Conservation (phyloP, 768 basidiomycete species). For the Tulasnella sp. region DNA sequence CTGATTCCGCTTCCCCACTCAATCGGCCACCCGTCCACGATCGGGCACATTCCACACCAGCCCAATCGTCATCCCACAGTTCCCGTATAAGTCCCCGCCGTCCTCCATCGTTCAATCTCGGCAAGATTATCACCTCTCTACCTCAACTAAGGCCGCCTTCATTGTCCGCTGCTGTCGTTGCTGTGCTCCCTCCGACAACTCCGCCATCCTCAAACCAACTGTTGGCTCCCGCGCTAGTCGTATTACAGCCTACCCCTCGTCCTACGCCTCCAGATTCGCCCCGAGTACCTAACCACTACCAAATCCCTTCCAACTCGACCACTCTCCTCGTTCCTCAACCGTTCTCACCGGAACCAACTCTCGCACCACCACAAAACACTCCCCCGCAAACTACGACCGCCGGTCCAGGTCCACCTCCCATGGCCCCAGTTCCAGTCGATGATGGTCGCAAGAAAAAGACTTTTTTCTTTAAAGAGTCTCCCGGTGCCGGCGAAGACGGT, state of each 20-base stretch:
- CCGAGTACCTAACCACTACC: conserved; percentile 21
- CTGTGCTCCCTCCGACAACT: conserved; percentile 24
- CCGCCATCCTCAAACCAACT: conserved; percentile 25
- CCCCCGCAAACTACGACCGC: conserved; percentile 21
- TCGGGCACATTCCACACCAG: conserved; percentile 6
- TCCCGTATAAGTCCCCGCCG: neutral
- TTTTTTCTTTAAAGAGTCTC: conserved; percentile 17
- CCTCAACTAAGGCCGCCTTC: neutral
- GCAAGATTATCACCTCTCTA: conserved; percentile 40
- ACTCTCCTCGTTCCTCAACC: neutral
- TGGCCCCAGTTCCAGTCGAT: conserved; percentile 9
- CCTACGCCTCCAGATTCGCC: conserved; percentile 51
- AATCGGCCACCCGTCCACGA: neutral
- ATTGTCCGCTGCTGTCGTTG: conserved; percentile 18
- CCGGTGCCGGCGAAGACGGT: conserved; percentile 1
- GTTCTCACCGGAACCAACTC: conserved; percentile 11
- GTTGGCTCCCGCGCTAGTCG: conserved; percentile 41
- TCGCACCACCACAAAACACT: conserved; percentile 7
- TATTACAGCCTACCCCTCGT: conserved; percentile 43
- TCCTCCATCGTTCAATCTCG: conserved; percentile 21
- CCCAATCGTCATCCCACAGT: neutral
- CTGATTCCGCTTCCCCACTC: neutral
- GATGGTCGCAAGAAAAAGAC: conserved; percentile 11
- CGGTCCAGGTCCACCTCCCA: conserved; percentile 17
- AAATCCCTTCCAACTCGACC: neutral